Conservation (phyloP, 2,329 filamentous ascomycete genomes). For the Ascochyta pisi region DNA sequence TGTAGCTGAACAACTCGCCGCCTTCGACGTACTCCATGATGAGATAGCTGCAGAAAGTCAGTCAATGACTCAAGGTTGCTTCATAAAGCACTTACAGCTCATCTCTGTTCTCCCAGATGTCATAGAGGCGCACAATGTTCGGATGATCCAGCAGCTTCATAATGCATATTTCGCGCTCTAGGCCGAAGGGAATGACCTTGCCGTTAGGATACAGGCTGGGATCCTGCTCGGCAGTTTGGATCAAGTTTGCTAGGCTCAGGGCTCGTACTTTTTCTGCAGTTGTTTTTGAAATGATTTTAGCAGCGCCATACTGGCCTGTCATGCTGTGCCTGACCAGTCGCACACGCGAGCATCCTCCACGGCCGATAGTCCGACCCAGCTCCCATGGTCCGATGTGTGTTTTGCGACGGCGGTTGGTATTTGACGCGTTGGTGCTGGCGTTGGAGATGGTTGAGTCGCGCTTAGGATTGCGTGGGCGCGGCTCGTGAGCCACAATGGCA, state of each 20-base stretch:
- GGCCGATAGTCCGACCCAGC: slow-evolving; percentile 85
- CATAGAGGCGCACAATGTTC: slow-evolving; percentile 91
- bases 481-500: slow-evolving; percentile 56
- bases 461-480: slow-evolving; percentile 56
- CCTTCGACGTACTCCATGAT: slow-evolving; percentile 91
- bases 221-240: slow-evolving; percentile 71
- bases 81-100: slow-evolving; percentile 74
- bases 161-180: slow-evolving; percentile 94
- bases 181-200: slow-evolving; percentile 80
- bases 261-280: slow-evolving; percentile 82
- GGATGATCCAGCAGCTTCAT: slow-evolving; percentile 96
- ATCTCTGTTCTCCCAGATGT: slow-evolving; percentile 96
- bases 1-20: slow-evolving; percentile 86
- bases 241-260: slow-evolving; percentile 83
- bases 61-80: slow-evolving; percentile 2
- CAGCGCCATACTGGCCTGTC: slow-evolving; percentile 82
- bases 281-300: slow-evolving; percentile 90
- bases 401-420: slow-evolving; percentile 61
- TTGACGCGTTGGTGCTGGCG: slow-evolving; percentile 61
- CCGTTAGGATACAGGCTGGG: slow-evolving; percentile 62
- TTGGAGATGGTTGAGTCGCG: slow-evolving; percentile 62
- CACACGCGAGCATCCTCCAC: slow-evolving; percentile 88
- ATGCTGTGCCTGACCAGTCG: slow-evolving; percentile 80
- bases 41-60: slow-evolving; percentile 71
- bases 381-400: slow-evolving; percentile 94